phyloP scores from a whole-genome alignment of 192 early-diverging fungal species.

The Mortierella alpina region DNA sequence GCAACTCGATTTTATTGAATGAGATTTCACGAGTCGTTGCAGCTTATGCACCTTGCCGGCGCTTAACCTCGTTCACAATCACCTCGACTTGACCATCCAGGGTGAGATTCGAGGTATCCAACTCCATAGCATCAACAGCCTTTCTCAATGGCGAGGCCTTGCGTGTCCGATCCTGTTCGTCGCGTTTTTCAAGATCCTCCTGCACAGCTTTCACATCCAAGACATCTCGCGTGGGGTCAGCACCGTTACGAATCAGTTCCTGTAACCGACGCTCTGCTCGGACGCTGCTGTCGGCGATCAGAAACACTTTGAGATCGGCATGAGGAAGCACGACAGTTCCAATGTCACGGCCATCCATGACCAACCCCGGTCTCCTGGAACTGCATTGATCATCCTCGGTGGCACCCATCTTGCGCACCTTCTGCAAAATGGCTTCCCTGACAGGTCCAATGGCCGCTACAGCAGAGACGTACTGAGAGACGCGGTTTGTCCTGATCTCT shows the following conservation, averaged over 20 bases:
- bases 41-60: neutral
- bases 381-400: slow-evolving; percentile 16
- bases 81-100: slow-evolving; percentile 74
- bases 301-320: slow-evolving; percentile 82
- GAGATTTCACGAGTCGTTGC: neutral
- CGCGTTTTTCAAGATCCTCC: slow-evolving; percentile 71
- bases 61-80: slow-evolving; percentile 58
- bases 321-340: slow-evolving; percentile 79
- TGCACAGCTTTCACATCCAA: slow-evolving; percentile 61
- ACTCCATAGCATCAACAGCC: slow-evolving; percentile 74
- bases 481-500: slow-evolving; percentile 66
- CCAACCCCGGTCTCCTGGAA: slow-evolving; percentile 58
- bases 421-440: slow-evolving; percentile 63
- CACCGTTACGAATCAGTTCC: slow-evolving; percentile 55
- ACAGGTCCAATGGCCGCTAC: slow-evolving; percentile 71
- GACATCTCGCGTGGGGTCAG: slow-evolving; percentile 13
- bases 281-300: slow-evolving; percentile 71
- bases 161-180: slow-evolving; percentile 74
- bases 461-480: slow-evolving; percentile 67
- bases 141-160: slow-evolving; percentile 75
- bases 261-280: slow-evolving; percentile 76
- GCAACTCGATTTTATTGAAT: no score
- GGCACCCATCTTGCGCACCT: slow-evolving; percentile 65
- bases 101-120: slow-evolving; percentile 78
- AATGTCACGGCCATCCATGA: slow-evolving; percentile 90